Percentiles rank a stretch among this genome's conserved stretches.
phyloP scores from a whole-genome alignment of 2,329 filamentous ascomycete genomes.

The Coniochaeta sp. region DNA sequence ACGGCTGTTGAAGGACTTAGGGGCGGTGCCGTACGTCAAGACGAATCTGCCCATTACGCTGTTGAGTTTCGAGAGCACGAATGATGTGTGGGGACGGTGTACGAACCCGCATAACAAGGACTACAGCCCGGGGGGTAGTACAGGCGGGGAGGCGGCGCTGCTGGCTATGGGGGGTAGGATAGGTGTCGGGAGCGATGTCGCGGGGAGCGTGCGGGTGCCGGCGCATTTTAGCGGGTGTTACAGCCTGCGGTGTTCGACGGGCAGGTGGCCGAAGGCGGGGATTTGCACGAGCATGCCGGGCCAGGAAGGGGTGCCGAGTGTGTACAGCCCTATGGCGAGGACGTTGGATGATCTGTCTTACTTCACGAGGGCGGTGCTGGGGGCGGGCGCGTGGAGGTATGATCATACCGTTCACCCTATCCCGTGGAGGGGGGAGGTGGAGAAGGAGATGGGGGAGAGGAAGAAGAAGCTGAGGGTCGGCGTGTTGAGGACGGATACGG shows the following conservation, averaged over 20 bases:
- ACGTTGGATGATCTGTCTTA: slow-evolving; percentile 78
- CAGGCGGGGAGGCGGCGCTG: slow-evolving; percentile 77
- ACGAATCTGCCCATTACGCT: slow-evolving; percentile 84
- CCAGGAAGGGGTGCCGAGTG: slow-evolving; percentile 81
- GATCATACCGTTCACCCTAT: slow-evolving; percentile 81
- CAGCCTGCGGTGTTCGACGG: slow-evolving; percentile 77
- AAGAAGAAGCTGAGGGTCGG: slow-evolving; percentile 64
- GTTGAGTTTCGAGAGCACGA: slow-evolving; percentile 75
- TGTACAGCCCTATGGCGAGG: slow-evolving; percentile 88
- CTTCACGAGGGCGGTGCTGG: slow-evolving; percentile 71
- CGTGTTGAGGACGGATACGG: slow-evolving; percentile 70
- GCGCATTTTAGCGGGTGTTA: slow-evolving; percentile 90
- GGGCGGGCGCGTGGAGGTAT: slow-evolving; percentile 81
- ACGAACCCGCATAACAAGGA: slow-evolving; percentile 77
- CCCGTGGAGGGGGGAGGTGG: slow-evolving; percentile 62
- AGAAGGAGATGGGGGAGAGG: slow-evolving; percentile 53
- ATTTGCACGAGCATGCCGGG: slow-evolving; percentile 85
- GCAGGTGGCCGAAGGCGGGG: slow-evolving; percentile 81
- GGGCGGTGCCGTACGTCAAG: slow-evolving; percentile 87
- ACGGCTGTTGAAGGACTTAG: slow-evolving; percentile 74
- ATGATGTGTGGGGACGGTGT: slow-evolving; percentile 72
- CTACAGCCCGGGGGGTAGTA: slow-evolving; percentile 87
- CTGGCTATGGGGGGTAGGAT: slow-evolving; percentile 79
- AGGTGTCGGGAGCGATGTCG: slow-evolving; percentile 85
- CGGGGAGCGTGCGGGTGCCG: slow-evolving; percentile 78